phyloP scores from a whole-genome alignment of 23 red algal species.

The Gracilaria gracilis region DNA sequence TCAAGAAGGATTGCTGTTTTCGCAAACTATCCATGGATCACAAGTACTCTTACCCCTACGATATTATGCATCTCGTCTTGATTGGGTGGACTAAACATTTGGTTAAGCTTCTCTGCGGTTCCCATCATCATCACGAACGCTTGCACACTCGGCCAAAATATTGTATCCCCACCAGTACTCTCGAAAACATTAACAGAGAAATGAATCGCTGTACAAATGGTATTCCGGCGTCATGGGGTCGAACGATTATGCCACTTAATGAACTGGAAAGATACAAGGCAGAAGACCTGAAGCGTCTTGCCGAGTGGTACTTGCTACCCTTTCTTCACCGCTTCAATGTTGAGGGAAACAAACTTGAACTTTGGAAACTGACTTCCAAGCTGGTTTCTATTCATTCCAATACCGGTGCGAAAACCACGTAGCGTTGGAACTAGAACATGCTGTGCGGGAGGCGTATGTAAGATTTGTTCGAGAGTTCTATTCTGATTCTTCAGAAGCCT shows the following conservation, averaged over 20 bases:
- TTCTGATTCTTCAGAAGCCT: neutral
- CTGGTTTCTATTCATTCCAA: neutral
- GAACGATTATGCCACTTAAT: neutral
- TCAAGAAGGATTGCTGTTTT: neutral
- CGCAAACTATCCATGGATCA: neutral
- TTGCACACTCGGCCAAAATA: neutral
- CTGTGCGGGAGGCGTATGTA: neutral
- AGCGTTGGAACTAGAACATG: neutral
- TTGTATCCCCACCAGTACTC: neutral
- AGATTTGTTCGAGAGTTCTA: neutral
- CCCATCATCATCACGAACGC: neutral
- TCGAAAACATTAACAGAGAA: neutral
- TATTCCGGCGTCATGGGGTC: neutral
- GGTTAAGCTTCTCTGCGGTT: neutral
- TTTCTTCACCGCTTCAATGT: neutral
- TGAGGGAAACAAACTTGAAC: neutral
- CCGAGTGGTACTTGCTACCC: neutral
- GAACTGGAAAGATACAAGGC: neutral
- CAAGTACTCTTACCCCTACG: neutral
- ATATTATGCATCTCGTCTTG: slow-evolving; percentile 19
- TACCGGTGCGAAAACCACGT: neutral
- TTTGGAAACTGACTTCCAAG: neutral
- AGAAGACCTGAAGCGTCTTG: slow-evolving; percentile 14
- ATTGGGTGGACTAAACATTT: slow-evolving; percentile 15
- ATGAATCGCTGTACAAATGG: neutral